These are phyloP conservation scores for Rhodotorula sp. DNA, from an alignment of 1,284 basidiomycete species.

Conservation along the genomic window DNA sequence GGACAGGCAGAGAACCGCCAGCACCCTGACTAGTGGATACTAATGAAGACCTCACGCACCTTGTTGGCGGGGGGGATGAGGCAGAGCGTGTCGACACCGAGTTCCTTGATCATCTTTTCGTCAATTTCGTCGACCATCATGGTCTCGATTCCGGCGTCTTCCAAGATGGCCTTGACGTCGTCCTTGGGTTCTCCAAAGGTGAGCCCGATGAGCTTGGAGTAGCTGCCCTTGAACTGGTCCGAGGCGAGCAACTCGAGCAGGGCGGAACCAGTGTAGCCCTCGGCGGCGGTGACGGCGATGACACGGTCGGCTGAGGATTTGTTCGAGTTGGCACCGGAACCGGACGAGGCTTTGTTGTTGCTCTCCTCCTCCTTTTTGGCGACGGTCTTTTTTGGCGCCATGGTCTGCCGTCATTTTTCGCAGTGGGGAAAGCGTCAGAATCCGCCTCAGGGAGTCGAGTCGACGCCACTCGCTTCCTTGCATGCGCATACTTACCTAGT, in stretches of 20 bases:
- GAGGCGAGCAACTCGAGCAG: conserved; percentile 14
- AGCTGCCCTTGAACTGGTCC: conserved; percentile 1
- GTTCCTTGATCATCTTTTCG: conserved; percentile 8
- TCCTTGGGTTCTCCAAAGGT: conserved; percentile 12
- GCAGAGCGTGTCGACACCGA: conserved; percentile 16
- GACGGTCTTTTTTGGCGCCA: not conserved
- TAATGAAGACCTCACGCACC: not conserved
- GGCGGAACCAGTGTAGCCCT: conserved; percentile 9
- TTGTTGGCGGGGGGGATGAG: conserved; percentile 17
- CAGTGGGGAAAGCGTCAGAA: too few species aligned
- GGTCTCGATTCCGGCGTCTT: conserved; percentile 10
- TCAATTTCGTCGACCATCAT: conserved; percentile 2
- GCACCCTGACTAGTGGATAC: not conserved
- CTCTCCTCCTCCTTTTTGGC: too few species aligned
- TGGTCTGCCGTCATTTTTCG: too few species aligned
- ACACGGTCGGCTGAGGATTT: not conserved
- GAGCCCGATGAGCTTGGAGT: conserved; percentile 14
- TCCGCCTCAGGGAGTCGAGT: not conserved
- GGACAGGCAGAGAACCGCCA: not conserved
- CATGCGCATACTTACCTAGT: not conserved
- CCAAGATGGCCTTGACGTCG: conserved; percentile 4
- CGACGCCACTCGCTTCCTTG: not conserved
- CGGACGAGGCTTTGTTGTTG: not conserved
- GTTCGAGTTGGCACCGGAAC: not conserved
- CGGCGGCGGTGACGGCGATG: conserved; percentile 9